Percentiles rank a stretch among this genome's conserved stretches.
phyloP scores from a whole-genome alignment of 1,284 basidiomycete species.

The Ganoderma lingzhi region DNA sequence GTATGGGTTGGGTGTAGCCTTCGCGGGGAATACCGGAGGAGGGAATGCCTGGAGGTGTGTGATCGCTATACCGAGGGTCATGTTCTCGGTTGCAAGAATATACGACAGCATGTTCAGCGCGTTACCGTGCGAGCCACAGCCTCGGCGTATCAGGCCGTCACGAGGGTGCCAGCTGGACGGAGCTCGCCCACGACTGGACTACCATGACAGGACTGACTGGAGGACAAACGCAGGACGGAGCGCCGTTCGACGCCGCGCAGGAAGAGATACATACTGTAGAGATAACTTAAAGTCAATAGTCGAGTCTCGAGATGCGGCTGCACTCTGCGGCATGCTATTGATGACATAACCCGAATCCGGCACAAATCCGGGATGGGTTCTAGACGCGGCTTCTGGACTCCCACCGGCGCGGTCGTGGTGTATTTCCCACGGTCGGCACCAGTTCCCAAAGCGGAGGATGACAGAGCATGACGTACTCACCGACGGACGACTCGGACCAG shows the following conservation, averaged over 20 bases:
- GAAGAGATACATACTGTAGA: background rate
- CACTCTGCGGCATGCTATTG: background rate
- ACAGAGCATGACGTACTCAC: constrained; percentile 29
- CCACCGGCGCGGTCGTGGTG: background rate
- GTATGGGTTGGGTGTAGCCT: constrained; percentile 33
- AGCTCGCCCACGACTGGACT: constrained; percentile 26
- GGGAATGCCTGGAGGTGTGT: constrained; percentile 31
- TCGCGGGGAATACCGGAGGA: constrained; percentile 37
- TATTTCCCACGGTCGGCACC: background rate
- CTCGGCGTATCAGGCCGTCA: constrained; percentile 30
- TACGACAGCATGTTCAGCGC: constrained; percentile 18
- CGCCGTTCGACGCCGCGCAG: constrained; percentile 8
- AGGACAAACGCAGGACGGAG: constrained; percentile 11
- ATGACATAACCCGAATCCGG: constrained; percentile 1
- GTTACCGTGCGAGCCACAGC: constrained; percentile 27
- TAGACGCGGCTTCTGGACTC: background rate
- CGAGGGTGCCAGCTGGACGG: constrained; percentile 28
- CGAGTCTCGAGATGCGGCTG: background rate
- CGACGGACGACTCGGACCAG: background rate
- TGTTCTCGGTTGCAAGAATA: constrained; percentile 34
- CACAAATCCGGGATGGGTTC: constrained; percentile 1
- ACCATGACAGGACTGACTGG: constrained; percentile 14
- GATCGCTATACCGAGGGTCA: constrained; percentile 31
- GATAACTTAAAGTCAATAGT: too few relatives aligned
- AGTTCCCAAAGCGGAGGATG: constrained; percentile 6